These are phyloP conservation scores for Aspergillus pseudotamarii DNA, from an alignment of 2,329 filamentous ascomycete genomes.

Conservation along the genomic window DNA sequence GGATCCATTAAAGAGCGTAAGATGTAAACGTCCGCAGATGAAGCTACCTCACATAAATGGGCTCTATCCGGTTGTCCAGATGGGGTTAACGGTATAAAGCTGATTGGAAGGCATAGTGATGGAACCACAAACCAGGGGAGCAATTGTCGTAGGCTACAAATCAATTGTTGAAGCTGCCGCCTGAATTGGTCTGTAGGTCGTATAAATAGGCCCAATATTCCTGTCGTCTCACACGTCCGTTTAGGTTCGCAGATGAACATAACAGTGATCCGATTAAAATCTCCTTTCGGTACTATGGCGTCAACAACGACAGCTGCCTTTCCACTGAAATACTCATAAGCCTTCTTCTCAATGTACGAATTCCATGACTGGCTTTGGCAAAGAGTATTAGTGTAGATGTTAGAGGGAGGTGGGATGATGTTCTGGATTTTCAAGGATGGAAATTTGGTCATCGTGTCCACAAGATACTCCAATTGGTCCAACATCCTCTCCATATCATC, in stretches of 20 bases:
- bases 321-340: not conserved
- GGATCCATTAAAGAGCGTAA: not conserved
- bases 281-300: not conserved
- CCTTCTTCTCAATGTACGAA: not conserved
- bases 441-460: not conserved
- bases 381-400: too few relatives aligned
- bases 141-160: not conserved
- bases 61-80: not conserved
- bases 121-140: not conserved
- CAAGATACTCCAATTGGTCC: slow-evolving; percentile 3
- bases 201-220: not conserved
- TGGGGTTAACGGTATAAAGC: not conserved
- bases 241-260: not conserved
- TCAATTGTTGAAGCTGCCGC: not conserved
- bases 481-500: not conserved
- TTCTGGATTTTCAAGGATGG: not conserved
- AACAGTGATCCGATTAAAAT: not conserved
- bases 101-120: not conserved
- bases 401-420: not conserved
- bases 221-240: too few relatives aligned
- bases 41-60: not conserved
- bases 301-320: not conserved
- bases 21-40: not conserved
- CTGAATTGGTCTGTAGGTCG: not conserved
- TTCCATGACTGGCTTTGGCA: not conserved